Percentiles rank a stretch among this genome's conserved stretches.
phyloP scores from a whole-genome alignment of 768 basidiomycete genomes.

The Boletus sensibilis region DNA sequence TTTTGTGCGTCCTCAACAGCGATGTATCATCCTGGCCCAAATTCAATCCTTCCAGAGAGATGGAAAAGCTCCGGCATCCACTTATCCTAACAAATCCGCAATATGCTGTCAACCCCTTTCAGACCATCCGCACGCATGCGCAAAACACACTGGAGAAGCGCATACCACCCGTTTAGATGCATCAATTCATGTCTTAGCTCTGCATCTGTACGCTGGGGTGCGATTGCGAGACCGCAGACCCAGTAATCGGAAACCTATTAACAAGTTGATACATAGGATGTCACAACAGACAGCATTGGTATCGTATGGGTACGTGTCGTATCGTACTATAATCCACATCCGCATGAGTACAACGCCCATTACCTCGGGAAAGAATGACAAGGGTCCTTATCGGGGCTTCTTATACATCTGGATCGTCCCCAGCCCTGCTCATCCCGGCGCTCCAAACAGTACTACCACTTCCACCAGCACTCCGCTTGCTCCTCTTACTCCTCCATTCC shows the following conservation, averaged over 20 bases:
- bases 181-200: neutral
- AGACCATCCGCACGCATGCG: conserved; percentile 76
- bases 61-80: conserved; percentile 69
- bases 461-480: conserved; percentile 52
- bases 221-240: neutral
- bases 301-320: conserved; percentile 22
- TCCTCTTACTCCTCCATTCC: conserved; percentile 57
- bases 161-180: conserved; percentile 12
- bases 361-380: conserved; percentile 3
- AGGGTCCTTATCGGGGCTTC: neutral
- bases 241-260: conserved; percentile 13
- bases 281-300: conserved; percentile 18
- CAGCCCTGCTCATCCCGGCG: conserved; percentile 72
- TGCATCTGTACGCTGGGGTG: neutral
- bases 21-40: neutral
- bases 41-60: conserved; percentile 42
- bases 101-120: conserved; percentile 69
- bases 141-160: conserved; percentile 72
- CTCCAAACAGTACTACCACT: conserved; percentile 85
- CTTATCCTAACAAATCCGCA: conserved; percentile 64
- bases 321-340: conserved; percentile 25
- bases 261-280: conserved; percentile 21
- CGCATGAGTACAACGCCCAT: conserved; percentile 11
- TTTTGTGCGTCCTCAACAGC: conserved; percentile 51
- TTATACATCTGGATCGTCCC: conserved; percentile 43